Evolutionary conservation across 192 early-diverging fungal species (phyloP), one percentile per base, ranked within the genome.

Genomic region (Backusella circina): DNA sequence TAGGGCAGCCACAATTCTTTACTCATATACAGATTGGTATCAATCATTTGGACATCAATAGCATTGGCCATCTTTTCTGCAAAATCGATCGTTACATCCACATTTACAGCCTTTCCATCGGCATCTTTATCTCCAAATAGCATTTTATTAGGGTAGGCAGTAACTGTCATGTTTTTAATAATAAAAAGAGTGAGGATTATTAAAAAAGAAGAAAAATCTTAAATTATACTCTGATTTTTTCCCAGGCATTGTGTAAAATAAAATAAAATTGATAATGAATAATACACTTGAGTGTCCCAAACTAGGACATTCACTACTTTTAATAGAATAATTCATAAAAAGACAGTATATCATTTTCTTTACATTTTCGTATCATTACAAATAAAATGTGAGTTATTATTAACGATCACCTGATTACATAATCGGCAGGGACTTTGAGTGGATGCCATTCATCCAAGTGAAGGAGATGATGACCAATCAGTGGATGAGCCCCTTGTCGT

Each of bases 1-100:
- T 84, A 54, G 8, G 96, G 96, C 44, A 82, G 80, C 94, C 94
- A 98, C 28, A 97, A 85, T 65, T 92, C 84, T 41, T 90, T 91
- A 23, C 88, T 89, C 26, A 88, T 84, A 71, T 84, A 97, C 30
- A 93, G 82, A 77, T 95, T 88, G 0, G 84, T 85, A 70, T 95
- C 95, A 10, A 95, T 83, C 74, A 90, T 85, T 31, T 86, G 77
- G 9, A 88, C 73, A 15, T 82, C 85, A 32, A 88, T 77, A 51
- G 83, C 80, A 18, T 80, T 80, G 31, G 74, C 74, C 26, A 84
- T 74, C 18, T 66, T 64, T 65, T 77, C 38, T 6, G 57, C 23
- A 38, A 67, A 75, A 51, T 41, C 47, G 0, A 32, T 65, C 2
- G 38, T 30, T 28, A 35, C 44, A 38, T 68, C 39, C 23, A 32